Conservation (phyloP, 805 yeast species). For the Yamadazyma sp. region DNA sequence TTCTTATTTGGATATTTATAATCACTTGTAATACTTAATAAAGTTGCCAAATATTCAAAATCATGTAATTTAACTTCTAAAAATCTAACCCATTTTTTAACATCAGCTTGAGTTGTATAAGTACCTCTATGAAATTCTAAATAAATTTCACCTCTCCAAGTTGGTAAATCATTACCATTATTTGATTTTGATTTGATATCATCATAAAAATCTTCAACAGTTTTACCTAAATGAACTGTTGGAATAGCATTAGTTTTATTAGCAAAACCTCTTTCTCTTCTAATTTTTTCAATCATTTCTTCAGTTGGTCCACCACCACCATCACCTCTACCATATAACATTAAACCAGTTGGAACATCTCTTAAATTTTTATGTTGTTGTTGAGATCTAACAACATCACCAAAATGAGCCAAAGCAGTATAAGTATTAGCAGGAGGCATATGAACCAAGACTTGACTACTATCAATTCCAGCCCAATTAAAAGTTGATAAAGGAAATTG, state of each 20-base stretch:
- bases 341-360: slow-evolving; percentile 73
- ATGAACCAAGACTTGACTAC: slow-evolving; percentile 88
- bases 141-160: slow-evolving; percentile 93
- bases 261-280: slow-evolving; percentile 86
- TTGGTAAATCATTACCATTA: slow-evolving; percentile 65
- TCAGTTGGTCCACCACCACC: slow-evolving; percentile 99
- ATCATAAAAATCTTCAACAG: slow-evolving; percentile 79
- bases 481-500: slow-evolving; percentile 86
- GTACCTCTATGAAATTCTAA: slow-evolving; percentile 97
- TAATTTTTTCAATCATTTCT: slow-evolving; percentile 87
- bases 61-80: slow-evolving; percentile 79
- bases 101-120: slow-evolving; percentile 88
- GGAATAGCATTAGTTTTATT: slow-evolving; percentile 87
- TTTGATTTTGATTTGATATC: slow-evolving; percentile 59
- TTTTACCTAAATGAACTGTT: slow-evolving; percentile 69
- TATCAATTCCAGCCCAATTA: slow-evolving; percentile 94
- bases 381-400: slow-evolving; percentile 82
- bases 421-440: slow-evolving; percentile 98
- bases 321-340: slow-evolving; percentile 91
- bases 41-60: slow-evolving; percentile 77
- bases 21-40: slow-evolving; percentile 57
- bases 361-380: slow-evolving; percentile 81
- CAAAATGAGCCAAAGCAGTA: slow-evolving; percentile 89
- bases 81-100: slow-evolving; percentile 75
- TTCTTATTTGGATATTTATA: slow-evolving; percentile 72